Evolutionary conservation across 805 yeast genomes (phyloP), one percentile per base, ranked within the genome.

Genomic region (Yarrowia sp.): DNA sequence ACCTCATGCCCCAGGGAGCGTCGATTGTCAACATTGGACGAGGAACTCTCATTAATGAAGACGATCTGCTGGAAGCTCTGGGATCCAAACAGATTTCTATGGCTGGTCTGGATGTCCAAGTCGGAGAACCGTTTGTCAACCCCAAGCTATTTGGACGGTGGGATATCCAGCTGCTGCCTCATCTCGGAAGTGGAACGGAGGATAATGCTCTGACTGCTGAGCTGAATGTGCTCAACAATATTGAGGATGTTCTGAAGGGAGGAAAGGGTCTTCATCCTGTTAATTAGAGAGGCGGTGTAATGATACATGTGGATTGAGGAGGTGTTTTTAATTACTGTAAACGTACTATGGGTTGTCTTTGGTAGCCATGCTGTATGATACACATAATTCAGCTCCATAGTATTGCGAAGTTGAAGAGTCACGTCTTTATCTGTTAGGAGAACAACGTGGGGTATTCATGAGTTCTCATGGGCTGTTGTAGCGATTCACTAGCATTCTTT

Each of bases 11-110:
- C 49, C 78, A 80, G 49, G 88, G 90, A 1, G 82, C 88, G 8
- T 81, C 90, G 66, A 79, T 90, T 32, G 86, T 90, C 59, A 90
- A 90, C 74, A 86, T 90, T 50, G 96, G 96, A 1, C 81, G 97
- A 70, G 97, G 96, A 1, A 73, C 83, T 2, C 84, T 89, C 43
- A 82, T 90, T 70, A 86, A 89, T 72, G 92, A 88, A 72, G 81
- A 83, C n/a, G 92, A 86, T 2, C 77, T 90, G 59, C 80, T 89
- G 11, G 81, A 79, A 5, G 93, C 88, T 0, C 79, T 90, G 67
- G 81, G 86, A 69, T 72, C 82, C 8, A 91, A 91, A 0, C 83
- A 86, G 67, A 81, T 90, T 2, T 77, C 83, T 8, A 85, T 87
- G 74, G 91, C 88, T 9, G 95, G 94, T 0, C 75, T 89, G 41